phyloP scores from a whole-genome alignment of 352 stramenopile genomes.

The Globisporangium apiculatum region DNA sequence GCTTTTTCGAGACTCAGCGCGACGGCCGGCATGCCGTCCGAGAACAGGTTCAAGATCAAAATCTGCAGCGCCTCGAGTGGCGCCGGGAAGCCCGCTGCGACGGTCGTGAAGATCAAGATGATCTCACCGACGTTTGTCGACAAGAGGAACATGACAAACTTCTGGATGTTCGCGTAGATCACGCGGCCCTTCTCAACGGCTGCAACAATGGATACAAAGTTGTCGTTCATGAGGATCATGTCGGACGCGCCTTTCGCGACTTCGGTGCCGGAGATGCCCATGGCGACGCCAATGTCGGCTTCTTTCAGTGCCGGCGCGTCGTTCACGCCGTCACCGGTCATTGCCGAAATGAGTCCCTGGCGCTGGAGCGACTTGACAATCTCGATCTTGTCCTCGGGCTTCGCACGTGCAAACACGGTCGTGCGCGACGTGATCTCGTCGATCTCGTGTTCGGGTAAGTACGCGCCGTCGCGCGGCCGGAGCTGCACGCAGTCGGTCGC shows the following conservation, averaged over 20 bases:
- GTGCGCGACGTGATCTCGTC: slow-evolving; percentile 80
- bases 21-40: slow-evolving; percentile 85
- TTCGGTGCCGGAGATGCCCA: slow-evolving; percentile 96
- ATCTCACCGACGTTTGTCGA: slow-evolving; percentile 96
- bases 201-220: slow-evolving; percentile 96
- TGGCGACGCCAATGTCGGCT: slow-evolving; percentile 94
- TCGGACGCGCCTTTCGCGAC: slow-evolving; percentile 97
- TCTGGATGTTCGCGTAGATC: slow-evolving; percentile 98
- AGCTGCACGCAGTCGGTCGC: slow-evolving; percentile 73
- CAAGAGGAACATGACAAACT: slow-evolving; percentile 98
- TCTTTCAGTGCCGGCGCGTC: slow-evolving; percentile 96
- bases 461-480: slow-evolving; percentile 26
- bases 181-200: slow-evolving; percentile 94
- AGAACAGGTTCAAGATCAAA: slow-evolving; percentile 97
- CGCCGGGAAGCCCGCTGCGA: slow-evolving; percentile 49
- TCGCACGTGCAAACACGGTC: slow-evolving; percentile 93
- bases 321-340: slow-evolving; percentile 98
- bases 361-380: slow-evolving; percentile 94
- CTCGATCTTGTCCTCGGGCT: slow-evolving; percentile 94
- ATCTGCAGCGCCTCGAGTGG: slow-evolving; percentile 97
- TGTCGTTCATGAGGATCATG: slow-evolving; percentile 98
- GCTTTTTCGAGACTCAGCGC: slow-evolving; percentile 66
- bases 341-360: slow-evolving; percentile 87
- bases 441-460: slow-evolving; percentile 67
- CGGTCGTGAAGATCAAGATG: slow-evolving; percentile 70